These are phyloP conservation scores for Gremmenia infestans DNA, from an alignment of 2,329 filamentous ascomycete genomes.

Conservation along the genomic window DNA sequence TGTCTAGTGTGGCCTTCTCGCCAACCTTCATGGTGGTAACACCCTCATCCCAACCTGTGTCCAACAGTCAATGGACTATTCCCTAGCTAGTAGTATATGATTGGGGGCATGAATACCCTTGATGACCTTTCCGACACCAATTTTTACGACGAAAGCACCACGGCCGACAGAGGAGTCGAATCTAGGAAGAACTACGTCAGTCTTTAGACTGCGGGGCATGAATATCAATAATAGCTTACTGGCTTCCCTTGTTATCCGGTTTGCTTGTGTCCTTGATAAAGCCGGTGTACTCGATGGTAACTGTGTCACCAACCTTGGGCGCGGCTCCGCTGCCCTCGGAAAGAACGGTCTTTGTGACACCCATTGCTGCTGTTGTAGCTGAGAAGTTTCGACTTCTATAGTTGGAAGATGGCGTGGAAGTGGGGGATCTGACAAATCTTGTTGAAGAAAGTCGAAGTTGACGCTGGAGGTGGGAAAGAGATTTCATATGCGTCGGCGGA, in stretches of 20 bases:
- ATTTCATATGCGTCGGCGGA: constrained; percentile 9
- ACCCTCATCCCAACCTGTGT: constrained; percentile 75
- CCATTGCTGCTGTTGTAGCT: constrained; percentile 47
- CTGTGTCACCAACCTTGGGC: constrained; percentile 63
- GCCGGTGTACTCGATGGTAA: constrained; percentile 89
- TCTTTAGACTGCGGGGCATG: background rate
- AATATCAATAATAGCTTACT: constrained; percentile 49
- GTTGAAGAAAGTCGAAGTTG: constrained; percentile 2
- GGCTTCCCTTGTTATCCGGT: constrained; percentile 59
- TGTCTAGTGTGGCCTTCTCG: constrained; percentile 82
- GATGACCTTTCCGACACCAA: constrained; percentile 83
- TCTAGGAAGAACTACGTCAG: constrained; percentile 41
- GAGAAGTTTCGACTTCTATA: constrained; percentile 21
- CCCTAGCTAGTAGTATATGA: background rate
- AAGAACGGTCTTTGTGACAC: constrained; percentile 64
- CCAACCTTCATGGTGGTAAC: constrained; percentile 82
- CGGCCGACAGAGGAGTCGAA: constrained; percentile 84
- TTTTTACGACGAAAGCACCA: constrained; percentile 68
- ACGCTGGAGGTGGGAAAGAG: constrained; percentile 4
- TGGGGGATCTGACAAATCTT: constrained; percentile 5
- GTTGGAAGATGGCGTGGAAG: background rate
- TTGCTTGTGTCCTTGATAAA: constrained; percentile 66
- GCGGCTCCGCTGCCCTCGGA: constrained; percentile 55
- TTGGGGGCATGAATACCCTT: constrained; percentile 52
- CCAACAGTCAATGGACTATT: constrained; percentile 12